Conservation (phyloP, 352 stramenopile genomes). For the Phytophthora pluvialis region DNA sequence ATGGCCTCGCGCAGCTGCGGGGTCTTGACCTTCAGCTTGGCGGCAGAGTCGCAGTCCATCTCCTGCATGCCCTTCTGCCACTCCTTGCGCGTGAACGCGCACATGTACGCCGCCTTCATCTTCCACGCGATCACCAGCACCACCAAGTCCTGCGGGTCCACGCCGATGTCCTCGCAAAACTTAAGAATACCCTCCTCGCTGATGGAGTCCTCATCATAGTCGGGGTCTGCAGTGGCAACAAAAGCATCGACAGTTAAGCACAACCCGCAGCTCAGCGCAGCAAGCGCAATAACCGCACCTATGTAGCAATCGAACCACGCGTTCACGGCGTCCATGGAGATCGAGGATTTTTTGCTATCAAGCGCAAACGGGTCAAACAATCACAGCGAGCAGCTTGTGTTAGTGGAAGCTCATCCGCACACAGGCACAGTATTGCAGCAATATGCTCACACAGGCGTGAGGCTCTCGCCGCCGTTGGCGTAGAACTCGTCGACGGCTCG, state of each 20-base stretch:
- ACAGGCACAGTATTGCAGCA: background rate
- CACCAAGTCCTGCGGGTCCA: conserved; percentile 79
- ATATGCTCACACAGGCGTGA: conserved; percentile 27
- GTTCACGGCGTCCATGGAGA: conserved; percentile 54
- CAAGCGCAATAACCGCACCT: conserved; percentile 29
- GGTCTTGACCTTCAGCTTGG: conserved; percentile 67
- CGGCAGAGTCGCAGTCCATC: conserved; percentile 73
- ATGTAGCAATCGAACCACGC: conserved; percentile 76
- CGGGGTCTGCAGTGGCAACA: conserved; percentile 27
- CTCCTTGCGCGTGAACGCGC: conserved; percentile 84
- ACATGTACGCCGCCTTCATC: conserved; percentile 89
- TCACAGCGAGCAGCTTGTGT: background rate
- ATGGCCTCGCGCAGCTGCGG: conserved; percentile 64
- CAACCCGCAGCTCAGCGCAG: background rate
- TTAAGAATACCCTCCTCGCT: conserved; percentile 81
- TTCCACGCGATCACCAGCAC: conserved; percentile 90
- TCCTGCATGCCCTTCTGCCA: conserved; percentile 82
- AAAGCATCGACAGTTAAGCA: background rate
- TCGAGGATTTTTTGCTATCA: conserved; percentile 35
- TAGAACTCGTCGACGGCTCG: conserved; percentile 84
- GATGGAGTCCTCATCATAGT: conserved; percentile 71
- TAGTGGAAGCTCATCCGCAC: background rate
- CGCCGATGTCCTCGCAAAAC: conserved; percentile 80
- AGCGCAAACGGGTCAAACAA: background rate
- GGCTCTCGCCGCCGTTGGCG: conserved; percentile 57